These are phyloP conservation scores for Ilex asprella DNA, from an alignment of 257 asterid genomes.

Conservation along the genomic window DNA sequence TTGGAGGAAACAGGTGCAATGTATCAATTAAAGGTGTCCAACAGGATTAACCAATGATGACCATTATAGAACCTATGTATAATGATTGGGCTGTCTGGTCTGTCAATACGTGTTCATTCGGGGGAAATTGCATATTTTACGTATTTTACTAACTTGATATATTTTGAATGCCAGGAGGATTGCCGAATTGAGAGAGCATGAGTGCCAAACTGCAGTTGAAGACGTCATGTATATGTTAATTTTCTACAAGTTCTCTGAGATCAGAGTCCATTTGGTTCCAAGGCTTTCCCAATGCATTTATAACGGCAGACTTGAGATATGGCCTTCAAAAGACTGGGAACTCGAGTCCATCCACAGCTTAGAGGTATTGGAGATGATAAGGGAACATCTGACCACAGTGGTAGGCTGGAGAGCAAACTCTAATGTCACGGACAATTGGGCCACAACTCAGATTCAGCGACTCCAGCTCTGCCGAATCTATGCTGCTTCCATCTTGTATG, in stretches of 20 bases:
- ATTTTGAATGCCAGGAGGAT: constrained; percentile 58
- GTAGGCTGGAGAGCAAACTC: constrained; percentile 50
- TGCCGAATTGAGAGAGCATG: constrained; percentile 41
- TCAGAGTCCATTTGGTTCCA: constrained; percentile 68
- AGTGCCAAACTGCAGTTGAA: constrained; percentile 62
- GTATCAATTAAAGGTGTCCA: no score
- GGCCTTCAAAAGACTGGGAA: constrained; percentile 81
- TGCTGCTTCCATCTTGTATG: constrained; percentile 58
- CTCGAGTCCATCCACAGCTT: constrained; percentile 71
- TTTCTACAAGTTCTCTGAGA: constrained; percentile 46
- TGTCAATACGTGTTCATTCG: no score
- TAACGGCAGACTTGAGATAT: constrained; percentile 65
- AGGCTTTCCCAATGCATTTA: constrained; percentile 63
- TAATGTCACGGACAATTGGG: constrained; percentile 49
- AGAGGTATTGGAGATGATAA: constrained; percentile 67
- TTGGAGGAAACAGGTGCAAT: no score
- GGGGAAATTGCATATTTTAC: constrained; percentile 6
- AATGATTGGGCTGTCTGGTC: no score
- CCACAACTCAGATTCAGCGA: constrained; percentile 35
- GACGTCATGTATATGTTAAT: constrained; percentile 62
- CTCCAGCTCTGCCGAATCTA: constrained; percentile 49
- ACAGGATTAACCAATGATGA: no score
- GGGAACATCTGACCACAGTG: constrained; percentile 49
- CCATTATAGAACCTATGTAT: no score
- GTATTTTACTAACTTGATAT: constrained; percentile 16